Base-by-base conservation (phyloP, 176 grass and related monocot species). In the Zea luxurians region DNA sequence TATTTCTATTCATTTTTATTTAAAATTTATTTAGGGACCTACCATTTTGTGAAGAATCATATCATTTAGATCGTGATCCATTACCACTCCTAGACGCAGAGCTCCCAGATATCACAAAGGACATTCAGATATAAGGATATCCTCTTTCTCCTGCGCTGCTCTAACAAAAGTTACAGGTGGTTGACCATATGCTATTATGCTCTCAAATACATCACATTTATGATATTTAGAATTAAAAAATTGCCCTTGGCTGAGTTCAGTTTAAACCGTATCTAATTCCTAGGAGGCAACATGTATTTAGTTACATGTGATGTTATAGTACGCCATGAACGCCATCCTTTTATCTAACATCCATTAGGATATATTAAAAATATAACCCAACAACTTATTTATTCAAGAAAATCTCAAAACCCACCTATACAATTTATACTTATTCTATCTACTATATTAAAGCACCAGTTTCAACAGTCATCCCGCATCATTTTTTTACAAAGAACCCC, bases 221-320 rank as follows among this genome's bases (percentile, higher is more conserved):
- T 78, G 47, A 81, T 64, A 76, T 49, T 58, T 58, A 58, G 8
- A 58, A 11, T 59, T 40, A 40, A 80, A 38, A 38, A 37, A 17
- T 46, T 4, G 27, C 38, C 77, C 34, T 60, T 65, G 27, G 17
- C 16, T 42, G 35, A 75, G 54, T 76, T 10, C 60, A 43, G 50
- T 54, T 55, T 37, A 73, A 65, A 68, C 53, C 16, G 72, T 36
- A 67, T 70, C 37, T 53, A 79, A 61, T 11, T 50, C 43, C 45
- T 43, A 84, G 4, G 55, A 79, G 48, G 72, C 18, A 11, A 54
- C 43, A 41, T 58, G 62, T 61, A 20, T 57, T 48, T 82, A 76
- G 50, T 61, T 97, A 94, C 95, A 89, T 97, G 72, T 97, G 95
- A 82, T 92, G 95, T 82, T 94, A 89, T 75, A 97, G 83, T 80